Evolutionary conservation across 2,329 filamentous ascomycete genomes (phyloP).

Genomic region (Hymenoscyphus infarciens): DNA sequence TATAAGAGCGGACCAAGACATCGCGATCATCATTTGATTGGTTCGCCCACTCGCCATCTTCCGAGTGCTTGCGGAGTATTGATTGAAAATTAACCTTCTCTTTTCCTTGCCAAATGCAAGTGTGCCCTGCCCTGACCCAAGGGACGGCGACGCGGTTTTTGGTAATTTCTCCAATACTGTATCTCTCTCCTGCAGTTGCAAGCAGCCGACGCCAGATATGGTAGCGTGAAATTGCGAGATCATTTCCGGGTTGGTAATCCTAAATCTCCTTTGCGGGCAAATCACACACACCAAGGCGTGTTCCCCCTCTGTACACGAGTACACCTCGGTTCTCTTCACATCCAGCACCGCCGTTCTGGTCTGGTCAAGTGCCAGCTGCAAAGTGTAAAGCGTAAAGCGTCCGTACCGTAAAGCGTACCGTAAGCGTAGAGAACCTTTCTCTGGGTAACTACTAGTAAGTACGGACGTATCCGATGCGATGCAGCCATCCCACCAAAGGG

Average conservation of each 20-base stretch:
- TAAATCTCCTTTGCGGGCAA: neutral
- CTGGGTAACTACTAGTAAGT: neutral
- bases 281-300: neutral
- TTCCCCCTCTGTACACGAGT: neutral
- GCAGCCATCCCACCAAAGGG: conserved; percentile 2
- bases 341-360: neutral
- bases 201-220: neutral
- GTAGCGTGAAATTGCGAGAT: neutral
- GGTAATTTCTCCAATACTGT: neutral
- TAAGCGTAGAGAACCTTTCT: neutral
- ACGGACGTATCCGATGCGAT: conserved; percentile 10
- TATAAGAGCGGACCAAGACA: no score
- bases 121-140: neutral
- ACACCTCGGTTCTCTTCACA: neutral
- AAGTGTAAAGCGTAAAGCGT: neutral
- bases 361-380: neutral
- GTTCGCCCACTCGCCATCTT: neutral
- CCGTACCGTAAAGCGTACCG: neutral
- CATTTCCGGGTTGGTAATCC: conserved; percentile 1
- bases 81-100: neutral
- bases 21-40: no score
- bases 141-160: neutral
- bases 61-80: neutral
- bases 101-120: neutral
- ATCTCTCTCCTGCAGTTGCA: conserved; percentile 1